These are phyloP conservation scores for Saccharum hybrid DNA, from an alignment of 202 grass and related monocot species.

Conservation along the genomic window DNA sequence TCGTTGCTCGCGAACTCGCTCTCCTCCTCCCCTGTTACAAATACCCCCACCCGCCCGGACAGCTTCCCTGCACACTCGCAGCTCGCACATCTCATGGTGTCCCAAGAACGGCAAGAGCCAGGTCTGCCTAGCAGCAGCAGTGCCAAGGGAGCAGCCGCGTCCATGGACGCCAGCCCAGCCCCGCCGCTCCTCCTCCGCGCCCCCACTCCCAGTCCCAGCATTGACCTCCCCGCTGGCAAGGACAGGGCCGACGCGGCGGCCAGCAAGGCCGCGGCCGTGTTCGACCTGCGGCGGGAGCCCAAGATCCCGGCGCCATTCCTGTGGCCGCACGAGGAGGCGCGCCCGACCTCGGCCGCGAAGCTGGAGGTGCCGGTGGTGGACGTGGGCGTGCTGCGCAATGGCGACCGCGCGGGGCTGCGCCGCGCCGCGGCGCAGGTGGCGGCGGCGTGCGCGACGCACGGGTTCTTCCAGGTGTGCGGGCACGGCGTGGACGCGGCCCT, in stretches of 20 bases:
- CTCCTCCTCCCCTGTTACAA: slow-evolving; percentile 52
- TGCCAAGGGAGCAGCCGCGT: not conserved
- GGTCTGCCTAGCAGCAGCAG: slow-evolving; percentile 9
- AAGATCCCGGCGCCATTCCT: slow-evolving; percentile 77
- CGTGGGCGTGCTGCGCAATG: slow-evolving; percentile 60
- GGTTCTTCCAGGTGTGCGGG: slow-evolving; percentile 84
- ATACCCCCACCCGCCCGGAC: slow-evolving; percentile 54
- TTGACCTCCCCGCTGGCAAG: slow-evolving; percentile 46
- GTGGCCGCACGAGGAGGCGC: slow-evolving; percentile 60
- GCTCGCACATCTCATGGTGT: slow-evolving; percentile 49
- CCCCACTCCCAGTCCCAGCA: slow-evolving; percentile 29
- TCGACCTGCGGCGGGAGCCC: slow-evolving; percentile 49
- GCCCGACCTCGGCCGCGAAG: slow-evolving; percentile 15
- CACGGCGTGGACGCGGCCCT: slow-evolving; percentile 69
- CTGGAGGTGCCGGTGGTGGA: slow-evolving; percentile 72
- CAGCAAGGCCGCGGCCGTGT: not conserved
- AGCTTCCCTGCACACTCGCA: slow-evolving; percentile 48
- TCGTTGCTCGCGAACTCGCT: not conserved
- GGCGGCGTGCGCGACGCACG: slow-evolving; percentile 62
- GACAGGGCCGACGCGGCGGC: not conserved
- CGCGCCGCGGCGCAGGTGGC: slow-evolving; percentile 54
- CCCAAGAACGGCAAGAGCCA: slow-evolving; percentile 38
- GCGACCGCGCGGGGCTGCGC: slow-evolving; percentile 45
- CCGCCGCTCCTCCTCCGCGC: slow-evolving; percentile 33
- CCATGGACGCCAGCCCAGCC: slow-evolving; percentile 57